Evolutionary conservation across 257 asterid genomes (phyloP), one percentile per base, ranked within the genome.

Genomic region (Solanum arcanum): DNA sequence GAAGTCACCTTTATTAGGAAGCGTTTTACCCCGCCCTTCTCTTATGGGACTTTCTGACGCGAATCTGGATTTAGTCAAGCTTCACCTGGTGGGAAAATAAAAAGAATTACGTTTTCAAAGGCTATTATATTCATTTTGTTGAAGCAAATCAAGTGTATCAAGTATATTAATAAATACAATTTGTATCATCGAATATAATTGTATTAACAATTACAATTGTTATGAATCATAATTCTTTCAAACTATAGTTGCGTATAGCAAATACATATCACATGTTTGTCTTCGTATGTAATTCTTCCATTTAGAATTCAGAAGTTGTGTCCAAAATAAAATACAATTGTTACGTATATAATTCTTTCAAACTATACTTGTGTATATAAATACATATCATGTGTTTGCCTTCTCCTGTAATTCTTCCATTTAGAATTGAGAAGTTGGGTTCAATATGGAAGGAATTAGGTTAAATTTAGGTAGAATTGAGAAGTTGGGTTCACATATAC

Each of bases 1-100:
- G 8, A 0, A 52, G 10, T 52, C 23, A 0, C 23, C 4, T 18
- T 18, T 52, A 11, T 18, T 52, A 52, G 10, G 20, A 23, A 52
- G 11, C n/a, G 7, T 7, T 52, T 41, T 52, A 52, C 62, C 62
- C 62, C 62, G 2, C 23, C 62, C 12, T 11, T 20, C 23, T 3
- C 10, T 2, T 18, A 18, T 23, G 10, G n/a, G n/a, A 52, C n/a
- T 52, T 52, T 7, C 0, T 4, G 1, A 18, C 0, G 4, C 2
- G 0, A 52, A 52, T 52, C 1, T 1, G 7, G 1, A 52, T 52
- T 52, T 52, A 52, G 62, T 52, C 11, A 7, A 18, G n/a, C n/a
- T 52, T 1, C 62, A 52, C 21, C 8, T 9, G 4, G 4, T 18
- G 4, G 4, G 2, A 52, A 52, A 18, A 18, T 4, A 18, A 52